Evolutionary conservation across 352 stramenopile genomes (phyloP).

Genomic region (Pythium dissotocum): DNA sequence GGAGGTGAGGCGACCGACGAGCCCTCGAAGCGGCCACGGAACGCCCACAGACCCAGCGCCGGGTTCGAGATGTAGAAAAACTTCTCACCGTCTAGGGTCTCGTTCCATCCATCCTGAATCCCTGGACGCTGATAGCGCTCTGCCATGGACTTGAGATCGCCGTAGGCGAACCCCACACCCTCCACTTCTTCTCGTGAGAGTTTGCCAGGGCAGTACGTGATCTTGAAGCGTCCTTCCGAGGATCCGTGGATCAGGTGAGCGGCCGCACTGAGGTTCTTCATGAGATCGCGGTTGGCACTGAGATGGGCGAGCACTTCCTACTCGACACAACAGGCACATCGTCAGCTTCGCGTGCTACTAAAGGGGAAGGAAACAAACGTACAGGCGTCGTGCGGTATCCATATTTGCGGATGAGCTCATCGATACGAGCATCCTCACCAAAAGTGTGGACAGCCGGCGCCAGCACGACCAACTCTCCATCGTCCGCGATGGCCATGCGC

Average conservation of each 20-base stretch:
- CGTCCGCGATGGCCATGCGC: slow-evolving; percentile 96
- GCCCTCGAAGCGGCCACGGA: slow-evolving; percentile 75
- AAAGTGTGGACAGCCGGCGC: slow-evolving; percentile 94
- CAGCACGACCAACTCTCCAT: slow-evolving; percentile 94
- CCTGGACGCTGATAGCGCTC: slow-evolving; percentile 78
- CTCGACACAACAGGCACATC: neutral
- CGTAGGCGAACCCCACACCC: slow-evolving; percentile 92
- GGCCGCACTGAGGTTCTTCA: slow-evolving; percentile 94
- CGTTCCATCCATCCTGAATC: slow-evolving; percentile 94
- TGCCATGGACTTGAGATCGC: slow-evolving; percentile 82
- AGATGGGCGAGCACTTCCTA: slow-evolving; percentile 92
- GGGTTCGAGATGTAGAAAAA: slow-evolving; percentile 98
- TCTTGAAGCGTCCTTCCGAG: slow-evolving; percentile 95
- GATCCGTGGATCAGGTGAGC: slow-evolving; percentile 97
- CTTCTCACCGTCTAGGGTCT: slow-evolving; percentile 67
- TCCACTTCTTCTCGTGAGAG: slow-evolving; percentile 94
- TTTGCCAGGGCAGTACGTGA: slow-evolving; percentile 93
- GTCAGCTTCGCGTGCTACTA: neutral
- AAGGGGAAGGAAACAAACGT: slow-evolving; percentile 18
- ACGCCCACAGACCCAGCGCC: slow-evolving; percentile 95
- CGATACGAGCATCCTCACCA: slow-evolving; percentile 94
- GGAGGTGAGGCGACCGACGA: slow-evolving; percentile 31
- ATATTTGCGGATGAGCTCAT: slow-evolving; percentile 96
- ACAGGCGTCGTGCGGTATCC: slow-evolving; percentile 95
- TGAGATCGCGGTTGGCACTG: slow-evolving; percentile 91